Evolutionary conservation across 2,329 filamentous ascomycete species (phyloP).

Genomic region (Sodiomyces alkalinus): DNA sequence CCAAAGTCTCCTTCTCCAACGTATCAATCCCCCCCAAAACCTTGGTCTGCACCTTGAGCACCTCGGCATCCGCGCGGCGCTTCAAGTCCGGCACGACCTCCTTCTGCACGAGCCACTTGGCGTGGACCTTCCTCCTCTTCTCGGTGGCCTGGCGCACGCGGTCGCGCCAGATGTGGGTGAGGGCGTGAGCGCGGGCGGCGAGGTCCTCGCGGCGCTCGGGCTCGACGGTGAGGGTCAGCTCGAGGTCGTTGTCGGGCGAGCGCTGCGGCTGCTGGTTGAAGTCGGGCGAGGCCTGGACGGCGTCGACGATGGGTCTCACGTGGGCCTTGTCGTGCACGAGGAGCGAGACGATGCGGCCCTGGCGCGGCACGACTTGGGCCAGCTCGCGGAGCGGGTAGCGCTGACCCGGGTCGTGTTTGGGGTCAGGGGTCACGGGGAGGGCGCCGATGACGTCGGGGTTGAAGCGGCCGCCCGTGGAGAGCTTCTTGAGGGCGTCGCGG

Average conservation of each 20-base stretch:
- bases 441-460: slow-evolving; percentile 32
- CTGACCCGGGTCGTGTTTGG: slow-evolving; percentile 5
- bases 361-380: slow-evolving; percentile 35
- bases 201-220: slow-evolving; percentile 33
- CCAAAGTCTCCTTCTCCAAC: slow-evolving; percentile 32
- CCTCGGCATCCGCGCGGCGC: slow-evolving; percentile 28
- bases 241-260: slow-evolving; percentile 41
- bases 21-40: slow-evolving; percentile 33
- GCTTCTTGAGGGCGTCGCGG: slow-evolving; percentile 22
- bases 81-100: slow-evolving; percentile 30
- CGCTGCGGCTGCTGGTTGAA: slow-evolving; percentile 48
- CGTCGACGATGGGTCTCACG: slow-evolving; percentile 39
- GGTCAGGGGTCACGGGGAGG: slow-evolving; percentile 22
- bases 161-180: slow-evolving; percentile 34
- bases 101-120: slow-evolving; percentile 30
- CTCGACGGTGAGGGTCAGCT: slow-evolving; percentile 39
- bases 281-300: slow-evolving; percentile 33
- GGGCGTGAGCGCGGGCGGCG: slow-evolving; percentile 24
- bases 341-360: slow-evolving; percentile 24
- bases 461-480: slow-evolving; percentile 34
- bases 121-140: slow-evolving; percentile 31
- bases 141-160: slow-evolving; percentile 30
- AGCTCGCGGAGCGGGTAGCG: slow-evolving; percentile 39
- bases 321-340: slow-evolving; percentile 26
- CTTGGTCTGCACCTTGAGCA: slow-evolving; percentile 36